These are phyloP conservation scores for Tolypocladium amazonense DNA, from an alignment of 2,329 filamentous ascomycete genomes.

Conservation along the genomic window DNA sequence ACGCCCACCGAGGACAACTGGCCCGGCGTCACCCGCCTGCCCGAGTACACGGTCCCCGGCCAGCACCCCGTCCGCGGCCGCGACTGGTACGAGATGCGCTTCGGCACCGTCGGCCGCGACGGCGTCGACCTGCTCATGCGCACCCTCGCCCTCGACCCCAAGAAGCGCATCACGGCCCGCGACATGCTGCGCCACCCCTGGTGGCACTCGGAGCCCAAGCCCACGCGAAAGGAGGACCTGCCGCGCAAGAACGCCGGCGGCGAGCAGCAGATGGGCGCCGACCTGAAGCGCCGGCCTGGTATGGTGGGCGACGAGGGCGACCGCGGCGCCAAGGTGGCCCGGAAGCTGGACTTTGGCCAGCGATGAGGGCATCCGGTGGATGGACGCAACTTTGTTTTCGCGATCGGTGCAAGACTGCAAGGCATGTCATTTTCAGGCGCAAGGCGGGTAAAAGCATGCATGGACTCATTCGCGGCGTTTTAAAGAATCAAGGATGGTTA, in stretches of 20 bases:
- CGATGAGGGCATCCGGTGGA: constrained; percentile 9
- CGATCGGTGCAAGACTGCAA: not conserved
- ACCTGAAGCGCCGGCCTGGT: constrained; percentile 64
- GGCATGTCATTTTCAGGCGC: not conserved
- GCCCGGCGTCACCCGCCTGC: constrained; percentile 77
- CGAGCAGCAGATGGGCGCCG: constrained; percentile 66
- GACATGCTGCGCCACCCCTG: constrained; percentile 74
- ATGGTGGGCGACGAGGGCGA: constrained; percentile 56
- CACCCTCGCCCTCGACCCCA: constrained; percentile 79
- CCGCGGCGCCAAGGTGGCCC: constrained; percentile 64
- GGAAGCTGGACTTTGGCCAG: constrained; percentile 68
- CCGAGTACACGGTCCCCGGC: constrained; percentile 66
- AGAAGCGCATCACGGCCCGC: constrained; percentile 66
- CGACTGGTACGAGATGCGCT: constrained; percentile 64
- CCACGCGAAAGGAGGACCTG: constrained; percentile 71
- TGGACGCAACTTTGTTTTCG: not conserved
- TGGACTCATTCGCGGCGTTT: not conserved
- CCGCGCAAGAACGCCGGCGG: constrained; percentile 56
- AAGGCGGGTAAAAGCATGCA: not conserved
- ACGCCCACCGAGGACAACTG: constrained; percentile 91
- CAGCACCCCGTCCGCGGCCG: constrained; percentile 52
- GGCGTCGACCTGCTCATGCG: constrained; percentile 83
- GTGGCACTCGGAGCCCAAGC: constrained; percentile 76
- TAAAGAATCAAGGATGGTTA: not conserved
- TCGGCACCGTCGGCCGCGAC: constrained; percentile 68